phyloP scores from a whole-genome alignment of 305 asterid genomes.

The Ruellia speciosa region DNA sequence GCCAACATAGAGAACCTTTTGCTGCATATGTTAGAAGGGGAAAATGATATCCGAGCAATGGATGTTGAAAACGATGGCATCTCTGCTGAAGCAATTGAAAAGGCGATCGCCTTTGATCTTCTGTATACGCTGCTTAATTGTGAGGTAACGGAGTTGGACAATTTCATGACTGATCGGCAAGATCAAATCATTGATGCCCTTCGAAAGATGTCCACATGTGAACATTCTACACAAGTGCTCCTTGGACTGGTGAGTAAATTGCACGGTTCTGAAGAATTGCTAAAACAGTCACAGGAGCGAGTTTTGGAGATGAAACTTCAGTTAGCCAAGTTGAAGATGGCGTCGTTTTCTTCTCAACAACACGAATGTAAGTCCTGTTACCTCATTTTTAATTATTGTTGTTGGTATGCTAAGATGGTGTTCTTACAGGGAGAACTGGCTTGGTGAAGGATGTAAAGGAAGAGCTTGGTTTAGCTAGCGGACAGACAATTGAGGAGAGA shows the following conservation, averaged over 20 bases:
- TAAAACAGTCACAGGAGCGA: slow-evolving; percentile 52
- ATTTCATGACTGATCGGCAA: slow-evolving; percentile 34
- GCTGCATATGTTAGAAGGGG: slow-evolving; percentile 36
- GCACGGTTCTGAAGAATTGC: slow-evolving; percentile 46
- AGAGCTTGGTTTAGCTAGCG: slow-evolving; percentile 22
- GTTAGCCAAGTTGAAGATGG: slow-evolving; percentile 73
- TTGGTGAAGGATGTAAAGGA: slow-evolving; percentile 31
- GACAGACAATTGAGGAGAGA: slow-evolving; percentile 39
- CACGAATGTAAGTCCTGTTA: slow-evolving; percentile 49
- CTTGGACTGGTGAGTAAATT: slow-evolving; percentile 34
- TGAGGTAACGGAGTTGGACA: slow-evolving; percentile 61
- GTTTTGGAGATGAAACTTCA: slow-evolving; percentile 63
- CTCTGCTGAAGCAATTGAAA: slow-evolving; percentile 46
- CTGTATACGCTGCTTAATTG: slow-evolving; percentile 46
- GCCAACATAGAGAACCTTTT: slow-evolving; percentile 49
- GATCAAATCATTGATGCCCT: slow-evolving; percentile 36
- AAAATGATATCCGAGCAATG: slow-evolving; percentile 38
- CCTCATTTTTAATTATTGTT: not conserved
- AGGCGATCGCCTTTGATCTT: slow-evolving; percentile 50
- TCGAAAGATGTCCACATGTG: slow-evolving; percentile 32
- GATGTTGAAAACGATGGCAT: slow-evolving; percentile 41
- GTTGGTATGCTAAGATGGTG: not conserved
- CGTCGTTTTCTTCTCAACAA: slow-evolving; percentile 49
- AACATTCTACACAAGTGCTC: slow-evolving; percentile 32
- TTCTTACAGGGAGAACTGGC: slow-evolving; percentile 34